phyloP scores from a whole-genome alignment of 257 asterid genomes.

The Ilex asprella region DNA sequence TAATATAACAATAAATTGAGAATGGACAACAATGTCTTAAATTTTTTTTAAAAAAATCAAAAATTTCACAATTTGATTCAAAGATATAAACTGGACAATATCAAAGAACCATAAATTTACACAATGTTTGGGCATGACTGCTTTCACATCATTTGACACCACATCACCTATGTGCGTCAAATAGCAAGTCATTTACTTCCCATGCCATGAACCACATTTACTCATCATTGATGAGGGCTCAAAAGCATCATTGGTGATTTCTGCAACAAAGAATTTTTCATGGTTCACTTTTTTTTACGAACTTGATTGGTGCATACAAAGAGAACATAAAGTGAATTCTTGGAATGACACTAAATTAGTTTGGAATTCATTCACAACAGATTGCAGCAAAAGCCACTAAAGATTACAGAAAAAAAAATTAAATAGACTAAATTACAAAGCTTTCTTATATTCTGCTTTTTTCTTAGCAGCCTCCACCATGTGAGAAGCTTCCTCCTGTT shows the following conservation, averaged over 20 bases:
- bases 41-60: too few relatives aligned
- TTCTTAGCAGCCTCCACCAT: too few relatives aligned
- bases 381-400: too few relatives aligned
- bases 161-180: conserved; percentile 50
- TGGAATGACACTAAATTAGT: conserved; percentile 52
- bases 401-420: too few relatives aligned
- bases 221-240: conserved; percentile 61
- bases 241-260: conserved; percentile 51
- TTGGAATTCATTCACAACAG: conserved; percentile 49
- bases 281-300: conserved; percentile 55
- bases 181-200: conserved; percentile 51
- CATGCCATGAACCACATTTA: conserved; percentile 47
- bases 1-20: too few relatives aligned
- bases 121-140: conserved; percentile 49
- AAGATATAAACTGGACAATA: too few relatives aligned
- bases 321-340: conserved; percentile 55
- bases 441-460: too few relatives aligned
- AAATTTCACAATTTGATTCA: too few relatives aligned
- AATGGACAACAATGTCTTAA: too few relatives aligned
- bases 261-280: conserved; percentile 51
- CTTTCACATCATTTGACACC: conserved; percentile 45
- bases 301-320: conserved; percentile 49
- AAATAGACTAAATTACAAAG: too few relatives aligned
- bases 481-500: too few relatives aligned
- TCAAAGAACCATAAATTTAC: too few relatives aligned